Evolutionary conservation across 116 monocot species (phyloP).

Genomic region (Dioscorea cayenensis): DNA sequence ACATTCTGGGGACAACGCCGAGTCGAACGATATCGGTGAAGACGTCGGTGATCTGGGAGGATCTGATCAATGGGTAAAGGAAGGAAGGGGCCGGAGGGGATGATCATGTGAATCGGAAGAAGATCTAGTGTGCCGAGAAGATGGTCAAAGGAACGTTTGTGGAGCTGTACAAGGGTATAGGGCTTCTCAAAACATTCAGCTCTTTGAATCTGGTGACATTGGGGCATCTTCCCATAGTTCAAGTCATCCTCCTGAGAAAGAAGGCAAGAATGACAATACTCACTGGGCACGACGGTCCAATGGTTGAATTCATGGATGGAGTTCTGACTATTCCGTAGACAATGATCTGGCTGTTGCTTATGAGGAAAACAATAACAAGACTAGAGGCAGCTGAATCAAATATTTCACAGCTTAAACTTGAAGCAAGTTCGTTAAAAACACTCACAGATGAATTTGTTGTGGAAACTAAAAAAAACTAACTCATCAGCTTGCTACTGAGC

Average conservation of each 20-base stretch:
- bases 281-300: conserved; percentile 44
- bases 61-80: too few relatives aligned
- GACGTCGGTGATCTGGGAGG: conserved; percentile 58
- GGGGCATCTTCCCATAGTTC: conserved; percentile 27
- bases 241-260: conserved; percentile 29
- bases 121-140: too few relatives aligned
- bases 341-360: conserved; percentile 48
- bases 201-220: too few relatives aligned
- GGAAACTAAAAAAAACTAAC: too few relatives aligned
- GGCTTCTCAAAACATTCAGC: too few relatives aligned
- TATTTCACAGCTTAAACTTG: conserved; percentile 65
- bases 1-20: conserved; percentile 66
- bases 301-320: conserved; percentile 70
- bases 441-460: conserved; percentile 52
- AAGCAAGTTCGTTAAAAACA: conserved; percentile 59
- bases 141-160: too few relatives aligned
- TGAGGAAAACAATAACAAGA: conserved; percentile 62
- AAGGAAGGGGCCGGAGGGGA: too few relatives aligned
- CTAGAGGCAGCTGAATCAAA: conserved; percentile 63
- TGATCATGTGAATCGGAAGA: too few relatives aligned
- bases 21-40: conserved; percentile 46
- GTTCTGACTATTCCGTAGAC: conserved; percentile 49
- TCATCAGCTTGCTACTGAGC: too few relatives aligned
- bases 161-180: too few relatives aligned
- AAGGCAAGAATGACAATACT: conserved; percentile 13